Evolutionary conservation across 805 yeast species (phyloP).

Genomic region (Candida vartiovaarae): DNA sequence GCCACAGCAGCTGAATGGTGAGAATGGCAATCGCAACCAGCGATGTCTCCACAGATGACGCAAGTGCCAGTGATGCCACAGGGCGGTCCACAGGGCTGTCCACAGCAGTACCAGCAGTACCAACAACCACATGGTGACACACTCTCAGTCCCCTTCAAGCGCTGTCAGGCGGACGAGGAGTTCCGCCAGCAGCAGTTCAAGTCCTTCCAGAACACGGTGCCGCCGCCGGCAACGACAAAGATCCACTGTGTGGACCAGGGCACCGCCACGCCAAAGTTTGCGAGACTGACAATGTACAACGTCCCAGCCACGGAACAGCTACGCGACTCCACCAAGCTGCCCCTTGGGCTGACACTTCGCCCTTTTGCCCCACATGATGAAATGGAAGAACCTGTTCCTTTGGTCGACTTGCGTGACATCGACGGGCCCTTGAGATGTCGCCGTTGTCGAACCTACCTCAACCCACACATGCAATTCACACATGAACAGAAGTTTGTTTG

Average conservation of each 20-base stretch:
- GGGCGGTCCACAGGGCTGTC: no score
- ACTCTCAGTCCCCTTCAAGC: slow-evolving; percentile 14
- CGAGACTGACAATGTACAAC: slow-evolving; percentile 73
- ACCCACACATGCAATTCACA: slow-evolving; percentile 67
- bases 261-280: slow-evolving; percentile 70
- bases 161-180: slow-evolving; percentile 15
- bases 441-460: slow-evolving; percentile 86
- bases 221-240: slow-evolving; percentile 71
- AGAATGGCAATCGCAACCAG: no score
- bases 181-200: slow-evolving; percentile 39
- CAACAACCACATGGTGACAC: slow-evolving; percentile 6
- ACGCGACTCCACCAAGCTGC: slow-evolving; percentile 63
- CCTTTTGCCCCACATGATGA: slow-evolving; percentile 69
- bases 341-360: slow-evolving; percentile 71
- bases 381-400: slow-evolving; percentile 53
- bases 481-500: slow-evolving; percentile 64
- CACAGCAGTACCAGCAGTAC: no score
- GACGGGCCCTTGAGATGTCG: slow-evolving; percentile 83
- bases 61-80: no score
- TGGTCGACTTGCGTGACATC: slow-evolving; percentile 45
- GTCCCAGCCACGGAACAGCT: slow-evolving; percentile 71
- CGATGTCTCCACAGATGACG: not conserved
- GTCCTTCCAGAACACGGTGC: slow-evolving; percentile 70
- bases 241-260: slow-evolving; percentile 76
- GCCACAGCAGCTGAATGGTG: no score